Conservation (phyloP, 129 eudicot genomes). For the Pittosporum tobira region DNA sequence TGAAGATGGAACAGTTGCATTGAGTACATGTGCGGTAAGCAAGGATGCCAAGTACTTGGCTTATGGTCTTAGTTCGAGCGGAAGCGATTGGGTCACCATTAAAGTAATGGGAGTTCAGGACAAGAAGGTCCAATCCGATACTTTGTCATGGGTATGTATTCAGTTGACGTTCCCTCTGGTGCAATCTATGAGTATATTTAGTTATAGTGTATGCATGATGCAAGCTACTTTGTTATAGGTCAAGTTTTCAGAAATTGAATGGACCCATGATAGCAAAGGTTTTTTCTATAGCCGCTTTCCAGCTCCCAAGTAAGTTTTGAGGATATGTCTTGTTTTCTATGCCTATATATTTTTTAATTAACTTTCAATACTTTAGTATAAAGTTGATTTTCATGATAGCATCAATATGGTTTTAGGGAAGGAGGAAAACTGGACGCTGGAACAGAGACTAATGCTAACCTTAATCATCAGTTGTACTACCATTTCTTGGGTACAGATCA, state of each 20-base stretch:
- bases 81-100: conserved; percentile 95
- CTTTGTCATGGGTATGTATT: conserved; percentile 69
- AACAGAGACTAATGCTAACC: conserved; percentile 74
- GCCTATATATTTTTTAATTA: not conserved
- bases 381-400: not conserved
- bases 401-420: conserved; percentile 37
- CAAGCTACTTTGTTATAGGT: conserved; percentile 48
- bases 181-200: not conserved
- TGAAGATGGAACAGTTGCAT: conserved; percentile 88
- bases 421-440: conserved; percentile 90
- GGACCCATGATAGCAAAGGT: conserved; percentile 96
- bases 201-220: not conserved
- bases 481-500: conserved; percentile 93
- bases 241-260: conserved; percentile 72
- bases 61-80: conserved; percentile 81
- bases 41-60: conserved; percentile 93
- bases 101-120: conserved; percentile 74
- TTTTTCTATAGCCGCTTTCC: conserved; percentile 96
- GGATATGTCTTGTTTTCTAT: not conserved
- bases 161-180: not conserved
- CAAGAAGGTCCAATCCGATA: conserved; percentile 61
- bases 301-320: conserved; percentile 73
- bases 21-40: conserved; percentile 69
- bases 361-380: not conserved
- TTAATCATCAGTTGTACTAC: conserved; percentile 73